Evolutionary conservation across 768 basidiomycete genomes (phyloP), one percentile per base, ranked within the genome.

Genomic region (Suillus brevipes): DNA sequence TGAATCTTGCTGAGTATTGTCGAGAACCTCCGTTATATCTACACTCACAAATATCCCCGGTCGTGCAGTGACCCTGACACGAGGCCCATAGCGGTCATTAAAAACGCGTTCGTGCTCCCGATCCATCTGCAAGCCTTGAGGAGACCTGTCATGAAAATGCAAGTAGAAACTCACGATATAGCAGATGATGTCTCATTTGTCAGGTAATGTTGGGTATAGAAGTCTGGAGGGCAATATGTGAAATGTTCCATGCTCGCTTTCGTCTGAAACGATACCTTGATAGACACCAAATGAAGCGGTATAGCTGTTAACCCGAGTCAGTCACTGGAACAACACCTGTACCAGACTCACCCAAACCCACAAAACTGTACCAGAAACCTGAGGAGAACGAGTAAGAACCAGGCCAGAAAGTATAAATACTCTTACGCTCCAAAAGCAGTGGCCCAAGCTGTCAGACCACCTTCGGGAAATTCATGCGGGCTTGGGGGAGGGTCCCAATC

Each of bases 401-500:
- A 36, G 31, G 2, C 10, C 6, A 34, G 12, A n/a, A 16, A 31
- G 28, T n/a, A 7, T 3, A 16, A 53, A 12, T n/a, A 10, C 14
- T n/a, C 53, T 55, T 36, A 55, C 53, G 53, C 10, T 55, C 53
- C 53, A 55, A 55, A 55, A 55, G 34, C 53, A 36, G 53, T 55
- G 12, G 34, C 12, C 53, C 53, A 55, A n/a, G 6, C 53, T 34
- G 20, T 20, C 20, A 7, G 20, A 55, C 20, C 53, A 55, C 52
- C 52, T 53, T 53, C 52, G 4, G 52, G 28, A 53, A 31, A 20
- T 4, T 53, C 52, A 9, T 18, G 16, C 16, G 9, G 16, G 31
- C 9, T 28, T 28, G 52, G 10, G 16, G 52, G 28, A 53, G 28
- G 18, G 52, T 18, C 8, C 16, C 3, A 18, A 34, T 31, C 4